Base-by-base conservation (phyloP, 768 basidiomycete genomes). In the Xerocomellus amylosporus region DNA sequence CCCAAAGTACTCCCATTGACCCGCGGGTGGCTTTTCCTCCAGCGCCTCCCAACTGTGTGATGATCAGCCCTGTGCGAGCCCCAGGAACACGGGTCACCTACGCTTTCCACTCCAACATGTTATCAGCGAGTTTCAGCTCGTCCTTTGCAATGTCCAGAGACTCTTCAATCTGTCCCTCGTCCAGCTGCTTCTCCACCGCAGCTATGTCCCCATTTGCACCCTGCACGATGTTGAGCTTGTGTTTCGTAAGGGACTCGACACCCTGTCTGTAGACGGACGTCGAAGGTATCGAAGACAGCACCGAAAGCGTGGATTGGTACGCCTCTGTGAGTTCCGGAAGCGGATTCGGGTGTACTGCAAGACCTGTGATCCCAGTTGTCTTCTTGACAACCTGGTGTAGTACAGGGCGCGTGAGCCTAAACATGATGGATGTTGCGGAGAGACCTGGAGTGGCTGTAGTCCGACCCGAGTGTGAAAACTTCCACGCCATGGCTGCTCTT, bases 81-180 rank as follows among this genome's bases (percentile, higher is more conserved):
- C 55, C 38, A 46, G 12, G 13, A 30, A 44, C 5, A 58, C 8
- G 39, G 46, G 28, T 49, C 49, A 87, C 93, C 71, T 71, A 98
- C 95, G 90, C 83, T 75, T 95, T 96, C 93, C 93, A 98, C 67
- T 94, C 88, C n/a, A 87, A 66, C 87, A 97, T 90, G 73, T 90
- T 90, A 31, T 75, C 75, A 5, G 79, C 90, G 37, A 98, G 77
- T 51, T 75, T 76, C 52, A 92, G 75, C 72, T 98, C 95, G 65
- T 89, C 88, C 61, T 84, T 74, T 12, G 94, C 95, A 71, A 90
- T 84, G 60, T 84, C 80, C 62, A 98, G 64, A 33, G 88, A 81
- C 71, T 93, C 80, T 76, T 98, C 95, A 40, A 97, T 90, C 63
- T 91, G 84, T 0, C 93, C 91, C 68, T 90, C 90, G 46, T 86